Evolutionary conservation across 2,329 filamentous ascomycete species (phyloP), one percentile per base, ranked within the genome.

Genomic region (Sarocladium strictum): DNA sequence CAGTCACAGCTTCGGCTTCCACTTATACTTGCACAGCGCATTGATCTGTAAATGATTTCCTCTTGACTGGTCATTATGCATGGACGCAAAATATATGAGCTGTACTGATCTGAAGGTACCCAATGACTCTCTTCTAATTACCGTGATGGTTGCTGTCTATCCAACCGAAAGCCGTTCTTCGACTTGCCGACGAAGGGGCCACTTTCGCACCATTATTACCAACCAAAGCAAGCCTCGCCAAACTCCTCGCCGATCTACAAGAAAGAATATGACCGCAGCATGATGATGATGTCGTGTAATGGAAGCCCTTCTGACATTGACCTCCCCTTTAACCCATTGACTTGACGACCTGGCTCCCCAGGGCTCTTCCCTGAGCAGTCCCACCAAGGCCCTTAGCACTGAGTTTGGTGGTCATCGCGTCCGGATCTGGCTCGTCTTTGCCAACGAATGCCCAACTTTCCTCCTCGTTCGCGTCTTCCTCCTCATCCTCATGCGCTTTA

Each of bases 391-490:
- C 69, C 49, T 69, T 69, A 14, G 47, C 17, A 57, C 69, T 71
- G 52, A 75, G 60, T 54, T 69, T 70, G 64, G 69, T 70, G 14
- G 70, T 75, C 43, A 70, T 62, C 17, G 69, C 67, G 15, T 76
- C 74, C 1, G 73, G 69, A 47, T 77, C 75, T 0, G 72, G 72
- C 58, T 76, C 76, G 53, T 75, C 74, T 27, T 69, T 72, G 5
- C 89, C 90, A 19, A 97, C 80, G 69, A 97, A 90, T 0, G 92
- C 97, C 93, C 92, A 97, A 65, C 86, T 89, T 67, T 95, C 90
- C 58, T 87, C 86, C 12, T 86, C 84, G 26, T 85, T 85, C 45
- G 72, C 72, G 11, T 79, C 85, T 29, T 85, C 85, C 45, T 72
- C 72, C 12, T 79, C 72, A 51, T 82, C 76, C 37, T 80, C 76